Percentiles rank a stretch among this genome's conserved stretches.
Evolutionary conservation across 225 moss, liverwort and hornwort genomes (phyloP).

Genomic region (Rhytidiadelphus loreus): DNA sequence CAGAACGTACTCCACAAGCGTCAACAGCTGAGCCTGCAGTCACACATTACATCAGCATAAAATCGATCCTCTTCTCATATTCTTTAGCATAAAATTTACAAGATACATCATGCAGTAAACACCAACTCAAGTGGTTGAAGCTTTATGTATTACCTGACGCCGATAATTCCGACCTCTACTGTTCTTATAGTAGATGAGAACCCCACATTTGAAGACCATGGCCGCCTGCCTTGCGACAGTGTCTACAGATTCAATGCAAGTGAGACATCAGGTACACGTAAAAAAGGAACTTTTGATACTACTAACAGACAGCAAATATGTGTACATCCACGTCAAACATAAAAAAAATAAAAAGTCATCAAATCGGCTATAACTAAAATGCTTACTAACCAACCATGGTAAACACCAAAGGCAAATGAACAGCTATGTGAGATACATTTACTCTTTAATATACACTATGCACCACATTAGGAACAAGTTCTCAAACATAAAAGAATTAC

Average conservation of each 20-base stretch:
- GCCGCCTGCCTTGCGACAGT: constrained; percentile 77
- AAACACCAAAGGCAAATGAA: background rate
- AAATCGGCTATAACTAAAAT: background rate
- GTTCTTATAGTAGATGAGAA: constrained; percentile 81
- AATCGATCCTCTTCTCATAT: background rate
- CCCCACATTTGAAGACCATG: constrained; percentile 83
- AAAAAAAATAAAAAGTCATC: background rate
- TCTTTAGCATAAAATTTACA: background rate
- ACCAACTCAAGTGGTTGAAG: background rate
- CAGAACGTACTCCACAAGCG: constrained; percentile 76
- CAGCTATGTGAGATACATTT: background rate
- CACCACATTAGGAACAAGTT: background rate
- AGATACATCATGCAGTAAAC: background rate
- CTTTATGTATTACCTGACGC: constrained; percentile 50
- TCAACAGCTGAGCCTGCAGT: constrained; percentile 88
- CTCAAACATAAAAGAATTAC: background rate
- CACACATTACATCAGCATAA: background rate
- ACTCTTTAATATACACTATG: background rate
- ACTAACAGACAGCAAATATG: background rate
- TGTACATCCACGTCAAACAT: background rate
- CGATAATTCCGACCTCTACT: constrained; percentile 91
- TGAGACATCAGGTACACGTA: background rate
- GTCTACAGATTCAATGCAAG: constrained; percentile 35
- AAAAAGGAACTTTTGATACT: background rate
- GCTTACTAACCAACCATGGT: background rate